Evolutionary conservation across 1,284 basidiomycete genomes (phyloP), one percentile per base, ranked within the genome.

Genomic region (Chalciporus piperatoides): DNA sequence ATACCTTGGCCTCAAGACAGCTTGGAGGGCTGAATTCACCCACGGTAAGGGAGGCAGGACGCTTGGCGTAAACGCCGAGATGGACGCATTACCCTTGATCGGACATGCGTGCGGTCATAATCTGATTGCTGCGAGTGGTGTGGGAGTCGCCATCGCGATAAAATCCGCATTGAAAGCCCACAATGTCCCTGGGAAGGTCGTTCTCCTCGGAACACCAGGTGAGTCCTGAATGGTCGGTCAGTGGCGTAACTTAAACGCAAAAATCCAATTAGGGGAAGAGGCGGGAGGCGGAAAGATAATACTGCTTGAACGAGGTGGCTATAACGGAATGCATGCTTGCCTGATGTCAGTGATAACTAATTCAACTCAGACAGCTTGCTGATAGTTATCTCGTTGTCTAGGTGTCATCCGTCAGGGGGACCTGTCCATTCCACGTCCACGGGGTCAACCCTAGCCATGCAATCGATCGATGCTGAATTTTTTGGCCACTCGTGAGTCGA

Each of bases 51-150:
- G 78, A 41, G 84, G 85, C 25, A 76, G 79, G 46, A 79, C 79
- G 15, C 73, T 89, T 45, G 88, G 85, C 3, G 70, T 90, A 46
- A 90, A 90, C 63, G 83, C 86, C 37, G 56, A 73, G 65, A 85
- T 86, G 78, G 84, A 85, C 58, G 75, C 82, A 2, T 69, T 84
- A n/a, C 78, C 76, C 14, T 73, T 77, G 15, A 72, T 86, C 44
- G 83, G 84, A 4, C 83, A 92, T 65, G 91, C 86, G 0, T 93
- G 91, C 60, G 90, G 90, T 0, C 90, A 94, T 63, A 92, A 92
- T 64, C 74, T 94, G 48, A 94, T 94, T 51, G 90, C 90, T 27
- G 82, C 88, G 50, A 78, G 81, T 45, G 92, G 91, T 23, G 80
- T 91, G 19, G 91, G 84, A 10, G 79, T 88, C 12, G 84, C 90